Evolutionary conservation across 2,329 filamentous ascomycete species (phyloP).

Genomic region (Aureobasidium sp.): DNA sequence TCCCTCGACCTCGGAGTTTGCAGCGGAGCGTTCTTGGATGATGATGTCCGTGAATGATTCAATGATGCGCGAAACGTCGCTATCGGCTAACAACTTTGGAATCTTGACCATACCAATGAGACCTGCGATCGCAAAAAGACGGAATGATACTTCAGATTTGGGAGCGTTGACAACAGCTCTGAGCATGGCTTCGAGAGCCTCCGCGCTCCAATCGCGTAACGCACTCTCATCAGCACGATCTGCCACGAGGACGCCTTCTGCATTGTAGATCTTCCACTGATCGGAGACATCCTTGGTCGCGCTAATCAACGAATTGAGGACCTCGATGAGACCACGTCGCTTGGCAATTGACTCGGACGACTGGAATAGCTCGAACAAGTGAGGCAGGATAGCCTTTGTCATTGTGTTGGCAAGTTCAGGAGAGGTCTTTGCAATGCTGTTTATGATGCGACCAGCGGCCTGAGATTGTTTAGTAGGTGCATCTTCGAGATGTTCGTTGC

Average conservation of each 20-base stretch:
- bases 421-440: slow-evolving; percentile 48
- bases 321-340: slow-evolving; percentile 54
- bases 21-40: slow-evolving; percentile 49
- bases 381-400: slow-evolving; percentile 48
- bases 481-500: slow-evolving; percentile 59
- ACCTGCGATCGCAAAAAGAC: slow-evolving; percentile 37
- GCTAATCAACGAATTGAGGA: slow-evolving; percentile 49
- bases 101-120: slow-evolving; percentile 36
- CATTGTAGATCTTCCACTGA: slow-evolving; percentile 39
- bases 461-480: slow-evolving; percentile 61
- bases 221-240: slow-evolving; percentile 28
- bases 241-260: slow-evolving; percentile 12
- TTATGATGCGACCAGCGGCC: slow-evolving; percentile 53
- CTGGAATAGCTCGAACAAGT: slow-evolving; percentile 52
- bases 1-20: slow-evolving; percentile 49
- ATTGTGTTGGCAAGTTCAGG: slow-evolving; percentile 47
- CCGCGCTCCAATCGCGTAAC: slow-evolving; percentile 32
- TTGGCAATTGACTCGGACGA: slow-evolving; percentile 54
- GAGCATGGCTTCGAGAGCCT: slow-evolving; percentile 35
- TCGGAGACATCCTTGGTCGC: slow-evolving; percentile 52
- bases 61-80: slow-evolving; percentile 42
- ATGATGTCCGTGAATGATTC: slow-evolving; percentile 55
- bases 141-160: slow-evolving; percentile 42
- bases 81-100: slow-evolving; percentile 33
- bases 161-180: slow-evolving; percentile 37